Base-by-base conservation (phyloP, 164 flowering plant genomes). In the Aristolochia contorta region DNA sequence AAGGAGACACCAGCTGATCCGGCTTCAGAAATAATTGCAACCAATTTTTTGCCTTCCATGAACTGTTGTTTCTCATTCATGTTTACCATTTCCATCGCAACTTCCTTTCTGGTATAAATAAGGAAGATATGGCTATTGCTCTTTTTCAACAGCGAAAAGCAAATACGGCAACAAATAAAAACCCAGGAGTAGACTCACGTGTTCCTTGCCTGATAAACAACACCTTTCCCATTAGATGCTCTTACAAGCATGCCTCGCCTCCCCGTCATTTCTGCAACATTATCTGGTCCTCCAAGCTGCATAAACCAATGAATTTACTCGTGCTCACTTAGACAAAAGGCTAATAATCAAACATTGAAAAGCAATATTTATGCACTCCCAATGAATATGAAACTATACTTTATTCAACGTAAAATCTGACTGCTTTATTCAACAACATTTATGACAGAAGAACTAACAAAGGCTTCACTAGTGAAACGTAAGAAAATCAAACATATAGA, bases 1-100 rank as follows among this genome's bases (percentile, higher is more conserved):
- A 93, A 77, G 48, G 99, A 93, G 51, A 93, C 99, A 62, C 99
- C 99, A 69, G 99, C 99, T 60, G 99, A 93, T 56, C 97, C 99
- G 79, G 99, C 97, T 79, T 93, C 99, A 61, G 99, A 93, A 27
- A 93, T 93, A 25, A 93, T 82, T 48, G 99, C 95, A 72, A 93
- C 78, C 32, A 90, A 68, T 74, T 93, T 93, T 72, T 88, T 84
- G 54, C 96, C 97, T 66, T 86, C 87, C 99, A 93, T 90, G 72
- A 93, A 93, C 24, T 81, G 82, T 68, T 90, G 89, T 73, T 93
- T 93, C 77, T 90, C 99, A 69, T 90, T 82, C 96, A 93, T 93
- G 70, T 93, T 93, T 47, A 93, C 99, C 97, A 90, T 93, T 74
- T 93, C 99, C 97, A 93, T 82, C 56, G 89, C 74, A 21, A 93